A percentile compares a stretch with the other conserved stretches of the same genome.
These are phyloP conservation scores for Ichthyophthirius multifiliis DNA, from an alignment of 169 alveolate genomes.

Conservation along the genomic window DNA sequence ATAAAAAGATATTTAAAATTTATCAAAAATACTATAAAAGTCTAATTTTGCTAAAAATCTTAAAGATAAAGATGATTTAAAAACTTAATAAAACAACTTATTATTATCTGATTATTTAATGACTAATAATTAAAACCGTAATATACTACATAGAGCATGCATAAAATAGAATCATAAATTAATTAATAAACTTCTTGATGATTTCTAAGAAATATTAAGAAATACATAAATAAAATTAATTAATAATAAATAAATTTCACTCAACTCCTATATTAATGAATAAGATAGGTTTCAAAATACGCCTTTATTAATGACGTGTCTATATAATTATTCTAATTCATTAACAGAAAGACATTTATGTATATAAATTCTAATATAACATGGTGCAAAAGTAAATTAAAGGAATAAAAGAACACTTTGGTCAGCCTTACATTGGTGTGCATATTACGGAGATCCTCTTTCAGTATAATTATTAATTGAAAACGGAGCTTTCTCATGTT, in stretches of 20 bases:
- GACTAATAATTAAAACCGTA: no score
- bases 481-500: background rate
- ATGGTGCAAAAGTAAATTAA: constrained; percentile 26
- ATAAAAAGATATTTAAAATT: no score
- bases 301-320: constrained; percentile 29
- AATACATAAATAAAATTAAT: background rate
- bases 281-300: constrained; percentile 46
- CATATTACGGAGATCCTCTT: constrained; percentile 34
- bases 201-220: background rate
- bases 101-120: no score
- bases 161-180: constrained; percentile 14
- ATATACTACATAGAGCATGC: constrained; percentile 32
- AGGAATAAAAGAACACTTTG: constrained; percentile 42
- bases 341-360: background rate
- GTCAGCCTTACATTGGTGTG: constrained; percentile 62
- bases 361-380: constrained; percentile 21
- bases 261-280: constrained; percentile 4
- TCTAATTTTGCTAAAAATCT: no score
- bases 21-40: no score
- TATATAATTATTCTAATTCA: constrained; percentile 13
- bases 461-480: no score
- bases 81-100: no score
- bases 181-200: background rate
- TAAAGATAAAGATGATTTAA: no score
- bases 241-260: no score